A percentile compares a stretch with the other conserved stretches of the same genome.
These are phyloP conservation scores for Leonotis leonurus DNA, from an alignment of 257 asterid species.

Conservation along the genomic window DNA sequence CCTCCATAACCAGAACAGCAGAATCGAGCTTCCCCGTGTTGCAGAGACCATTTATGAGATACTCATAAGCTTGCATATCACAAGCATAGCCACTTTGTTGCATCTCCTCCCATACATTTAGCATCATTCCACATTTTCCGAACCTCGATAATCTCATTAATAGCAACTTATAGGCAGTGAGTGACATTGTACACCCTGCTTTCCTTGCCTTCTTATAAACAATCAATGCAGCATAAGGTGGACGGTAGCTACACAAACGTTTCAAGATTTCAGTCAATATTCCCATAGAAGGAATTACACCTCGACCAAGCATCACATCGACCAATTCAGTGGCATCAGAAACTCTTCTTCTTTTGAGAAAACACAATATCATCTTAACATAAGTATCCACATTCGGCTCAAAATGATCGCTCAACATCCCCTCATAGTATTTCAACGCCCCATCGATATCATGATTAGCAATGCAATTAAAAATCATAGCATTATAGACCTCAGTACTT, in stretches of 20 bases:
- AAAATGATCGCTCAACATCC: constrained; percentile 35
- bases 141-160: constrained; percentile 73
- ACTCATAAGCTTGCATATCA: constrained; percentile 72
- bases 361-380: constrained; percentile 41
- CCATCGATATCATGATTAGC: constrained; percentile 47
- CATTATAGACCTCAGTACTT: constrained; percentile 58
- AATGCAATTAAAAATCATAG: constrained; percentile 57
- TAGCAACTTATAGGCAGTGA: constrained; percentile 62
- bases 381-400: constrained; percentile 65
- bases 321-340: constrained; percentile 79
- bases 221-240: constrained; percentile 87
- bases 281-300: constrained; percentile 60
- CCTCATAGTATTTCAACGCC: constrained; percentile 43
- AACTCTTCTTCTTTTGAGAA: constrained; percentile 57
- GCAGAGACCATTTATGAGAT: constrained; percentile 67
- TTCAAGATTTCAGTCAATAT: constrained; percentile 52
- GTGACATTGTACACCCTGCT: constrained; percentile 60
- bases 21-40: constrained; percentile 72
- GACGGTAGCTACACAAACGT: constrained; percentile 80
- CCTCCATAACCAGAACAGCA: constrained; percentile 72
- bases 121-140: constrained; percentile 80
- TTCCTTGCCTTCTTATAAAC: constrained; percentile 72
- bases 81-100: constrained; percentile 64
- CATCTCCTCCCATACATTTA: constrained; percentile 75
- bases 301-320: constrained; percentile 70